A percentile compares a stretch with the other conserved stretches of the same genome.
These are phyloP conservation scores for Lachancea fermentati DNA, from an alignment of 805 yeast genomes.

Conservation along the genomic window DNA sequence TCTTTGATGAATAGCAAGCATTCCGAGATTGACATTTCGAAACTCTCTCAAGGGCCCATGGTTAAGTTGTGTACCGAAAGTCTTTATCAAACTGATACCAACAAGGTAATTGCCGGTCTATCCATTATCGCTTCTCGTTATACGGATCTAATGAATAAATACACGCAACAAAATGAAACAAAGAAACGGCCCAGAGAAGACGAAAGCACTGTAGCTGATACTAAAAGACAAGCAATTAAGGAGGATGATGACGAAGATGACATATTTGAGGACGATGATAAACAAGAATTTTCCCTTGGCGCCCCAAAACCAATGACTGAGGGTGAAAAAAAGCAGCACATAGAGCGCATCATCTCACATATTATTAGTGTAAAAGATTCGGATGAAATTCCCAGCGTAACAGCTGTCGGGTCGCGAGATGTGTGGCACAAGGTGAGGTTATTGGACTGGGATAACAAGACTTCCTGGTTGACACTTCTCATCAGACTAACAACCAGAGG, in stretches of 20 bases:
- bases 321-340: conserved; percentile 52
- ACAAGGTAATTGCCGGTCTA: conserved; percentile 56
- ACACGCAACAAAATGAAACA: conserved; percentile 5
- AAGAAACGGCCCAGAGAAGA: conserved; percentile 18
- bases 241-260: conserved; percentile 14
- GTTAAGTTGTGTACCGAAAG: conserved; percentile 64
- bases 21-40: conserved; percentile 62
- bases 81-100: conserved; percentile 46
- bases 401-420: neutral
- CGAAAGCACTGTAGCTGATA: neutral
- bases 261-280: conserved; percentile 11
- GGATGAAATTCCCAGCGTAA: conserved; percentile 15
- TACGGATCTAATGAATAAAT: conserved; percentile 37
- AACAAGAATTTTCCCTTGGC: conserved; percentile 8
- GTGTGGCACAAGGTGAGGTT: conserved; percentile 21
- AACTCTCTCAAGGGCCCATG: conserved; percentile 59
- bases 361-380: conserved; percentile 15
- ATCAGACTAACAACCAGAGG: conserved; percentile 84
- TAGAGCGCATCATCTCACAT: conserved; percentile 47
- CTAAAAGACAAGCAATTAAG: conserved; percentile 11
- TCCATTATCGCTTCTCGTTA: conserved; percentile 67
- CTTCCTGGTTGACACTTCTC: conserved; percentile 71
- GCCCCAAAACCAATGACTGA: conserved; percentile 49
- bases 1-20: conserved; percentile 60
- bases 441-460: conserved; percentile 54